Conservation (phyloP, 257 asterid genomes). For the Eucommia ulmoides region DNA sequence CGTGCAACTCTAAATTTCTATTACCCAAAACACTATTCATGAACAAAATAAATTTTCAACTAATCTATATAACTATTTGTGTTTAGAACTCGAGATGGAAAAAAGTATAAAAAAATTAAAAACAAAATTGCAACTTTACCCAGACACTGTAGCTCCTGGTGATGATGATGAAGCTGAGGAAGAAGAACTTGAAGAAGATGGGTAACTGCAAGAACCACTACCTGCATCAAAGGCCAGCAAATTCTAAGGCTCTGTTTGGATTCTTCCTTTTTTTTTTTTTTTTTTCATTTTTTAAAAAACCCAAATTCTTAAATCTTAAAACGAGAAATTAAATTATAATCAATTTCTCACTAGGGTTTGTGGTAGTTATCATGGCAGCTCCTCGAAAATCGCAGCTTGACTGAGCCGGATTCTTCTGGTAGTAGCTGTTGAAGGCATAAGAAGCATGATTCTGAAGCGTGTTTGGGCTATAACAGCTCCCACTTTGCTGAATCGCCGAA, state of each 20-base stretch:
- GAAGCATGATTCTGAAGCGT: slow-evolving; percentile 69
- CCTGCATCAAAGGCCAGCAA: slow-evolving; percentile 43
- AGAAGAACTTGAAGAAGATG: slow-evolving; percentile 31
- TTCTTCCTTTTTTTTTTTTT: too few relatives aligned
- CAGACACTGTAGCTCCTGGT: slow-evolving; percentile 33
- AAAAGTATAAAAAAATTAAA: too few relatives aligned
- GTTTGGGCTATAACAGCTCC: slow-evolving; percentile 55
- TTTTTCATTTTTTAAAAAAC: too few relatives aligned
- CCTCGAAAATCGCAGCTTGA: slow-evolving; percentile 93
- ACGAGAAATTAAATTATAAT: too few relatives aligned
- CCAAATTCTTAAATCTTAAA: too few relatives aligned
- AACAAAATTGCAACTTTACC: slow-evolving; percentile 39
- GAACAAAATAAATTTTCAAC: too few relatives aligned
- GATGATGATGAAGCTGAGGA: slow-evolving; percentile 40
- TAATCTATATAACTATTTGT: too few relatives aligned
- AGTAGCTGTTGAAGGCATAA: slow-evolving; percentile 75
- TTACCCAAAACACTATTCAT: too few relatives aligned
- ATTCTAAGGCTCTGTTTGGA: too few relatives aligned
- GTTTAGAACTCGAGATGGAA: too few relatives aligned
- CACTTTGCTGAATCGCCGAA: slow-evolving; percentile 57
- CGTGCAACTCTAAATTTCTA: too few relatives aligned
- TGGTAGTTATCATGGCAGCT: slow-evolving; percentile 44
- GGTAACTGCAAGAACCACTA: slow-evolving; percentile 59
- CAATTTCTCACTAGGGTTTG: slow-evolving; percentile 86
- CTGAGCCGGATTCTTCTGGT: slow-evolving; percentile 58